Percentiles rank a stretch among this genome's conserved stretches.
Conservation (phyloP, 139 green algal genomes). For the Cymbomonas tetramitiformis region DNA sequence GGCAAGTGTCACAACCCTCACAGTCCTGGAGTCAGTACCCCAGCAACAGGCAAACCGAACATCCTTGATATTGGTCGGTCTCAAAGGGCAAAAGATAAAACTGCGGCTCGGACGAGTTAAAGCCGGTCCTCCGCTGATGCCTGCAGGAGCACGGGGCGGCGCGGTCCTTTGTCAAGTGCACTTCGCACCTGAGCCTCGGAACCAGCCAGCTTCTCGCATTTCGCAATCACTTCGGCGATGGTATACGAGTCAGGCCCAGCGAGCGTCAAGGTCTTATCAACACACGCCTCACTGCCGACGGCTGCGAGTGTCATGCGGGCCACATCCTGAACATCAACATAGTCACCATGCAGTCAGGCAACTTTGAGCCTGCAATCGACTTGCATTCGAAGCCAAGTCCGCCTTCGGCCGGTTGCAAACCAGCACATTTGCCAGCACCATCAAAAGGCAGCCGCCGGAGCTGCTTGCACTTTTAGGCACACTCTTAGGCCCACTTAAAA, state of each 20-base stretch:
- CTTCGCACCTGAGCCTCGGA: conserved; percentile 56
- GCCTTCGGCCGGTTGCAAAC: background rate
- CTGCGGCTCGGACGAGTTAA: too few relatives aligned
- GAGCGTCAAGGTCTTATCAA: conserved; percentile 66
- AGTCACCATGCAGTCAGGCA: conserved; percentile 1
- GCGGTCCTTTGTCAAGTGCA: conserved; percentile 4
- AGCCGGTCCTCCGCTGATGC: too few relatives aligned
- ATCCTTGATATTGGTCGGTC: too few relatives aligned
- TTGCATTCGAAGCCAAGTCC: background rate
- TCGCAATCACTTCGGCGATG: conserved; percentile 61
- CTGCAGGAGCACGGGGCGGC: too few relatives aligned
- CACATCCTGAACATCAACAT: conserved; percentile 68
- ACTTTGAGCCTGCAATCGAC: background rate
- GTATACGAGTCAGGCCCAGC: conserved; percentile 78
- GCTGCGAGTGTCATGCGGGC: conserved; percentile 70
- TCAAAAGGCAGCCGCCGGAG: too few relatives aligned
- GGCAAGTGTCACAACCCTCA: too few relatives aligned
- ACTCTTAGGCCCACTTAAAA: too few relatives aligned
- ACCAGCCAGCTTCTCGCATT: conserved; percentile 78
- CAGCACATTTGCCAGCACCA: background rate
- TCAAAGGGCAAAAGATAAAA: too few relatives aligned
- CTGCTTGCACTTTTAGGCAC: too few relatives aligned
- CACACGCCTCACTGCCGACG: conserved; percentile 48
- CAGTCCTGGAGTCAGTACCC: too few relatives aligned
- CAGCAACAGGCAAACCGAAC: too few relatives aligned